These are phyloP conservation scores for Collybia sp. DNA, from an alignment of 768 basidiomycete genomes.

Conservation along the genomic window DNA sequence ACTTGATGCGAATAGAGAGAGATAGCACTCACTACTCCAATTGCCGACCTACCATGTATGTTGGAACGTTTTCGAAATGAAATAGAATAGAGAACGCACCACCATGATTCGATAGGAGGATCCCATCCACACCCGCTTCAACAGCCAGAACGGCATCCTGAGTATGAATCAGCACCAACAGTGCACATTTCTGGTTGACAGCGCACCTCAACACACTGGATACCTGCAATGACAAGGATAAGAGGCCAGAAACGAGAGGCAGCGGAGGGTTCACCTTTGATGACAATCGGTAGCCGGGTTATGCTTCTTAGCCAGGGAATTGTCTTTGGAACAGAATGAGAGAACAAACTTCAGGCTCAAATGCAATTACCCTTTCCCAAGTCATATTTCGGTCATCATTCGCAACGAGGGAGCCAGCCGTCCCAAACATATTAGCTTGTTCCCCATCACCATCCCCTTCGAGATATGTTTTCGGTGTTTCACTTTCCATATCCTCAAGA, in stretches of 20 bases:
- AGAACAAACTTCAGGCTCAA: not conserved
- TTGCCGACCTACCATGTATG: slow-evolving; percentile 53
- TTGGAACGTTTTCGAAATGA: not conserved
- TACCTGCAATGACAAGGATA: slow-evolving; percentile 32
- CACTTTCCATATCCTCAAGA: slow-evolving; percentile 52
- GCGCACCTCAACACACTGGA: slow-evolving; percentile 68
- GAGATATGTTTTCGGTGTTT: slow-evolving; percentile 22
- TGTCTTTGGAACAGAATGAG: slow-evolving; percentile 36
- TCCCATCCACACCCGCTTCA: slow-evolving; percentile 82
- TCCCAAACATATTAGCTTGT: slow-evolving; percentile 46
- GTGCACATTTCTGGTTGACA: not conserved
- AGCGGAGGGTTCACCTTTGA: slow-evolving; percentile 51
- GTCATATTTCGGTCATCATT: slow-evolving; percentile 75
- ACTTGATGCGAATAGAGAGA: not conserved
- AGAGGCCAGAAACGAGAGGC: not conserved
- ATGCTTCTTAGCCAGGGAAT: slow-evolving; percentile 74
- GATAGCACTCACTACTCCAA: slow-evolving; percentile 61
- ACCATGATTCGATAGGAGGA: slow-evolving; percentile 89
- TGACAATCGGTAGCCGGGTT: slow-evolving; percentile 65
- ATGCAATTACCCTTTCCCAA: slow-evolving; percentile 54
- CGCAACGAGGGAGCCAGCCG: slow-evolving; percentile 60
- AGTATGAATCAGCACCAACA: slow-evolving; percentile 3
- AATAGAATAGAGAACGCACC: slow-evolving; percentile 36
- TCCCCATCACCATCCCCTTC: slow-evolving; percentile 26
- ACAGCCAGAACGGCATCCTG: slow-evolving; percentile 85